These are phyloP conservation scores for Saccharomycopsis phalli DNA, from an alignment of 1,139 yeast genomes.

Conservation along the genomic window DNA sequence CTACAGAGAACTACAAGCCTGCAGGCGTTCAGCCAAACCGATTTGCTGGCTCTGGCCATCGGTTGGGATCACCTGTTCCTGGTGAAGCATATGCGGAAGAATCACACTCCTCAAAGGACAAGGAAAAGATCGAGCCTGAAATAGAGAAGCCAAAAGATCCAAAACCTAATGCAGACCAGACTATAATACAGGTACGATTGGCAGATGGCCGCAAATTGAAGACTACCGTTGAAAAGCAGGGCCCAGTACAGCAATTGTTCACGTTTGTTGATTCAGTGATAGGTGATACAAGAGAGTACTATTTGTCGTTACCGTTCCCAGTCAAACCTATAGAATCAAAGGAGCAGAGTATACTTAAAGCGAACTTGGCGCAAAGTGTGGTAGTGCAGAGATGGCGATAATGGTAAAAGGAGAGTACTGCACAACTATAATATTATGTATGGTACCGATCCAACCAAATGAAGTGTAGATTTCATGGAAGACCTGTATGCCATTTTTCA, in stretches of 20 bases:
- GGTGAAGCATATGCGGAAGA: conserved; percentile 31
- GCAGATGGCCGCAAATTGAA: conserved; percentile 72
- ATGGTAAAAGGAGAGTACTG: no score
- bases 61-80: conserved; percentile 86
- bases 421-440: no score
- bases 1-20: conserved; percentile 73
- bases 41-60: conserved; percentile 74
- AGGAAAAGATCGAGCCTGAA: conserved; percentile 20
- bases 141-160: conserved; percentile 23
- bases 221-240: conserved; percentile 55
- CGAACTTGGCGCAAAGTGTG: conserved; percentile 77
- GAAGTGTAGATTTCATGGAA: no score
- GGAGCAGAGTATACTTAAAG: conserved; percentile 53
- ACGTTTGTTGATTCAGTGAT: conserved; percentile 51
- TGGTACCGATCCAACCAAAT: no score
- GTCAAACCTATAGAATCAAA: conserved; percentile 60
- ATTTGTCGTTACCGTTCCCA: conserved; percentile 78
- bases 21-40: conserved; percentile 38
- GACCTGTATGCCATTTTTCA: no score
- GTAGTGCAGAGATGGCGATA: conserved; percentile 72
- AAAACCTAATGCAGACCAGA: conserved; percentile 49
- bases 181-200: conserved; percentile 73
- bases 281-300: conserved; percentile 42
- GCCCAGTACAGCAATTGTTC: conserved; percentile 60
- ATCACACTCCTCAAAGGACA: conserved; percentile 21